phyloP scores from a whole-genome alignment of 345 rosid species.

The Salix exigua region DNA sequence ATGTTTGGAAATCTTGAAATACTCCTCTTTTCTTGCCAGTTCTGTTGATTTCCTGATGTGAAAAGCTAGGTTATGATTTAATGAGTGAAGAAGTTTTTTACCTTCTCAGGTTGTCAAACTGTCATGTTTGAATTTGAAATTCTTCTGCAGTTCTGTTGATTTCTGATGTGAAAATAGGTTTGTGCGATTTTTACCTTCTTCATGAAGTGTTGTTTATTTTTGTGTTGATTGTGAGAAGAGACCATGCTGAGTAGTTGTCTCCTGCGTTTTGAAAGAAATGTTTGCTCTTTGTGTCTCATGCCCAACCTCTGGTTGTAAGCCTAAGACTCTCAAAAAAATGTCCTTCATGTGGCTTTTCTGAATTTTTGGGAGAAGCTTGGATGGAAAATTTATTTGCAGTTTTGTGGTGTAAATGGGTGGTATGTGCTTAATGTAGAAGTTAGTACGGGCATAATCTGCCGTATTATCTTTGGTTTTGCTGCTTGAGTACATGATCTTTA shows the following conservation, averaged over 20 bases:
- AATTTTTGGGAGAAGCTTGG: not conserved
- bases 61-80: not conserved
- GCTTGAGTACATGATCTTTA: not conserved
- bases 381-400: not conserved
- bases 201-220: not conserved
- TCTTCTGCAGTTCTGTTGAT: too few species aligned
- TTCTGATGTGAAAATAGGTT: too few species aligned
- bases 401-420: not conserved
- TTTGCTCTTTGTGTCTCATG: not conserved
- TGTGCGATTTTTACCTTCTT: not conserved
- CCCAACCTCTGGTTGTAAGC: not conserved
- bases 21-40: not conserved
- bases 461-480: not conserved
- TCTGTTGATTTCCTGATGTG: not conserved
- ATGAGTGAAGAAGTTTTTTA: not conserved
- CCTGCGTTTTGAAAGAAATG: not conserved
- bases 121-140: too few species aligned
- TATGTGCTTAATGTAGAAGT: not conserved
- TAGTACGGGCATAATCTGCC: not conserved
- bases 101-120: too few species aligned
- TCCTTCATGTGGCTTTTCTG: not conserved
- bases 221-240: not conserved
- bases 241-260: not conserved
- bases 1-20: not conserved
- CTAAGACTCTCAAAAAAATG: not conserved